Base-by-base conservation (phyloP, 2,329 filamentous ascomycete genomes). In the Curvularia spicifera region DNA sequence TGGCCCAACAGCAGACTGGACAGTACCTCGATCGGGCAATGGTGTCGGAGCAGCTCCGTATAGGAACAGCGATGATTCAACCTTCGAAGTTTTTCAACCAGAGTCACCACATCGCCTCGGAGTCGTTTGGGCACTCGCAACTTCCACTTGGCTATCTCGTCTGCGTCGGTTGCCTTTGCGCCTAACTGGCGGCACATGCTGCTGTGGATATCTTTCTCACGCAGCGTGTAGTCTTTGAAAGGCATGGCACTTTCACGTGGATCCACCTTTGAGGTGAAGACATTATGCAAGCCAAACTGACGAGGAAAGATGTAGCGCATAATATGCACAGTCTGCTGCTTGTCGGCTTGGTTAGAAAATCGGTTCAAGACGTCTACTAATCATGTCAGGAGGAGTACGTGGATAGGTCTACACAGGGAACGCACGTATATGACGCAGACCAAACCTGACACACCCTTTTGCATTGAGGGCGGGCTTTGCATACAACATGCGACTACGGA, bases 291-390 rank as follows among this genome's bases (percentile, higher is more conserved):
- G 13, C 87, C 86, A 71, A 97, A 98, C 70, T 98, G 93, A 10
- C 89, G 84, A 31, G 95, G 95, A 67, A 99, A 99, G 1, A 99
- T 88, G 76, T 98, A 94, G 81, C 94, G 95, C 85, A 97, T 86
- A 20, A 96, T 78, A 66, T 90, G 91, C 10, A 87, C 71, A 0
- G 87, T 90, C 61, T 89, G 84, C 12, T 77, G 71, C 1, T 80
- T 69, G 66, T 85, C 79, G 37, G 78, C 61, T 40, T 76, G 59
- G 67, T 83, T 69, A 35, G 83, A 77, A 63, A 84, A 90, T 22
- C 92, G 87, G 71, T 95, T 96, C 24, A 98, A 77, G 2, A 93
- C 87, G 79, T 97, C 91, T 96, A 53, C 15, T 7, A 8, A 20
- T 28, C 9, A 43, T 43, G 51, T 73, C 26, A 72, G 71, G n/a